Evolutionary conservation across 257 asterid species (phyloP).

Genomic region (Linaria vulgaris): DNA sequence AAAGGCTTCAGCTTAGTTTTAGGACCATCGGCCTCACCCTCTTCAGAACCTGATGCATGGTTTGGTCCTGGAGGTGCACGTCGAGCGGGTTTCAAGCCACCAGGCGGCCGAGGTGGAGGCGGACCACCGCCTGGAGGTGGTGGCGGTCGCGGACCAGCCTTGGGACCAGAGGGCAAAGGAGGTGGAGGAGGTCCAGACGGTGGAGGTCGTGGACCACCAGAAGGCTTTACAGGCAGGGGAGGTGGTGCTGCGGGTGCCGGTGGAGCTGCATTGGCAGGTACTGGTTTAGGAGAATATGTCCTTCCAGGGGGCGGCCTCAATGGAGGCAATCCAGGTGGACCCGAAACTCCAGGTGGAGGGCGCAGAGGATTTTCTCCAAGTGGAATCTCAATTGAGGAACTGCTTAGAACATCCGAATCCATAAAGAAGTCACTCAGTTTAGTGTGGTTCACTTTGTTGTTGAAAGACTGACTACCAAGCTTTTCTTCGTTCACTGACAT

Average conservation of each 20-base stretch:
- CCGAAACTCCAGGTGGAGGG: slow-evolving; percentile 33
- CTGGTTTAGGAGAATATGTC: slow-evolving; percentile 29
- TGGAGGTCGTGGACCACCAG: slow-evolving; percentile 25
- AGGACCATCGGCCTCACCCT: slow-evolving; percentile 36
- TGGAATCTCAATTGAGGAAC: slow-evolving; percentile 44
- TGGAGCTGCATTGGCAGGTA: slow-evolving; percentile 33
- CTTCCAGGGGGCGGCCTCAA: slow-evolving; percentile 92
- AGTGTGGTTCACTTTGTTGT: slow-evolving; percentile 27
- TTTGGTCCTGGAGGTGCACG: slow-evolving; percentile 36
- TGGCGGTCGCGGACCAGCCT: slow-evolving; percentile 36
- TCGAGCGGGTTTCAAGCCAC: slow-evolving; percentile 54
- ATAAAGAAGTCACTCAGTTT: slow-evolving; percentile 27
- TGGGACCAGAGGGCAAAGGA: slow-evolving; percentile 31
- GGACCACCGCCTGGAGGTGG: slow-evolving; percentile 47
- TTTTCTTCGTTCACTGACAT: slow-evolving; percentile 43
- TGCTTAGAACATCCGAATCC: slow-evolving; percentile 32
- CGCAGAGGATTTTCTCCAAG: slow-evolving; percentile 31
- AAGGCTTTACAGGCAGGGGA: slow-evolving; percentile 35
- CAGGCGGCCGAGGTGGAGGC: slow-evolving; percentile 50
- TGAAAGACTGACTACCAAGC: slow-evolving; percentile 41
- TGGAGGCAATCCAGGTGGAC: slow-evolving; percentile 50
- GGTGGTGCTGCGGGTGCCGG: slow-evolving; percentile 31
- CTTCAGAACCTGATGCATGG: slow-evolving; percentile 38
- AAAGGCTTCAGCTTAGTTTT: slow-evolving; percentile 93
- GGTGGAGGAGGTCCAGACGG: slow-evolving; percentile 25